Base-by-base conservation (phyloP, 805 yeast species). In the Wickerhamomyces canadensis region DNA sequence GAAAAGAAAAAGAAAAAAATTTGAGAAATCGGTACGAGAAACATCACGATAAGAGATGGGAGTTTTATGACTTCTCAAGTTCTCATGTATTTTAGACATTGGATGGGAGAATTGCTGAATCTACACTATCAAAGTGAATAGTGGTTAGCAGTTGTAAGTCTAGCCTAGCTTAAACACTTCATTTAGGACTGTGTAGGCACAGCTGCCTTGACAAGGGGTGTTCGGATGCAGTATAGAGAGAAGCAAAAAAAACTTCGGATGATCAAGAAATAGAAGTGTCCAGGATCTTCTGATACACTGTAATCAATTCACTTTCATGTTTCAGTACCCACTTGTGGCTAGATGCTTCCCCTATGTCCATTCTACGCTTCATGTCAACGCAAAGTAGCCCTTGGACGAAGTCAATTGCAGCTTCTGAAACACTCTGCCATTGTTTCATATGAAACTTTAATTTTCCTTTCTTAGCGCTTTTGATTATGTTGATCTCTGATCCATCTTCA, bases 301-400 rank as follows among this genome's bases (percentile, higher is more conserved):
- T 54, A 15, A 51, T 49, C 29, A 73, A 51, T 42, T 65, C 65
- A 5, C 35, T 37, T 10, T 28, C 27, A 43, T 72, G 73, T 30
- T 59, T 57, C 25, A 52, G 46, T 13, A 78, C 61, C 85, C 84
- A 78, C 0, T 47, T 44, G 43, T 67, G 73, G 4, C 49, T 31
- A n/a, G 72, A 58, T 34, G 77, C 67, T 6, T 61, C 63, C 1
- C 46, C 40, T 21, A 68, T 61, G 33, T 58, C 58, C 31, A 58
- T 51, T 25, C 84, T 52, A 23, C 58, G 45, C 0, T 32, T 39
- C 2, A 66, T 64, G 41, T 72, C 58, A 3, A 66, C 64, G 25
- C 55, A 42, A 4, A 76, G 47, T 13, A 78, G 55, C 1, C 50
- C 47, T 18, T 51, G 47, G 3, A 77, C 71, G 47, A 76, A 72